Percentiles rank a stretch among this genome's conserved stretches.
These are phyloP conservation scores for Amanita phalloides DNA, from an alignment of 768 basidiomycete species.

Conservation along the genomic window DNA sequence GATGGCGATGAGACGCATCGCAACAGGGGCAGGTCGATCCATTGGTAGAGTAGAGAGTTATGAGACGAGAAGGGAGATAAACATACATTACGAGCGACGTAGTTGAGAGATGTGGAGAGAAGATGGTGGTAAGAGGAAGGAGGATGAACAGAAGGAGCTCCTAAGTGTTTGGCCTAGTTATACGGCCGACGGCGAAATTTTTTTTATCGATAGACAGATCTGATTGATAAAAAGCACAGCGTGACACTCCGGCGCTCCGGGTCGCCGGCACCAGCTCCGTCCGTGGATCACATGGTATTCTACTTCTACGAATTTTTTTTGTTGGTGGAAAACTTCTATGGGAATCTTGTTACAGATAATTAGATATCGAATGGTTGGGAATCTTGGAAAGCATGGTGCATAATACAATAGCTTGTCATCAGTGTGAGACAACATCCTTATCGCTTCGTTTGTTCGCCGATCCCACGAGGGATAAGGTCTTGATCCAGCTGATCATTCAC, in stretches of 20 bases:
- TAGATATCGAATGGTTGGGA: not conserved
- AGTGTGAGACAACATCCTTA: not conserved
- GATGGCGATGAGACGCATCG: slow-evolving; percentile 16
- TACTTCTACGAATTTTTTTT: not conserved
- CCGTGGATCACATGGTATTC: not conserved
- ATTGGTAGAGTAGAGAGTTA: slow-evolving; percentile 9
- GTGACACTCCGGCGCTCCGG: slow-evolving; percentile 28
- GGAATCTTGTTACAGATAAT: not conserved
- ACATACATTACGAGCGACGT: slow-evolving; percentile 27
- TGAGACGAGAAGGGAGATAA: slow-evolving; percentile 11
- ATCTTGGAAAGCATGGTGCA: not conserved
- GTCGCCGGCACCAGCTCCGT: slow-evolving; percentile 10
- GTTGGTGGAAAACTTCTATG: no score
- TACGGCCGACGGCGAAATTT: slow-evolving; percentile 41
- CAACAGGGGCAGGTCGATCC: slow-evolving; percentile 16
- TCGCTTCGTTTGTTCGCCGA: not conserved
- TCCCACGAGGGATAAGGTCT: not conserved
- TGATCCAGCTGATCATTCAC: slow-evolving; percentile 5
- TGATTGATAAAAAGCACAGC: slow-evolving; percentile 37
- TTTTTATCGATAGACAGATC: slow-evolving; percentile 49
- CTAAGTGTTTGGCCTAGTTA: slow-evolving; percentile 50
- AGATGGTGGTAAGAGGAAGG: slow-evolving; percentile 39
- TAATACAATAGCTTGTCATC: not conserved
- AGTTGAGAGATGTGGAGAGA: slow-evolving; percentile 15
- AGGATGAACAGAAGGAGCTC: slow-evolving; percentile 20